Evolutionary conservation across 192 early-diverging fungal species (phyloP), one percentile per base, ranked within the genome.

Genomic region (Hyaloraphidium curvatum): DNA sequence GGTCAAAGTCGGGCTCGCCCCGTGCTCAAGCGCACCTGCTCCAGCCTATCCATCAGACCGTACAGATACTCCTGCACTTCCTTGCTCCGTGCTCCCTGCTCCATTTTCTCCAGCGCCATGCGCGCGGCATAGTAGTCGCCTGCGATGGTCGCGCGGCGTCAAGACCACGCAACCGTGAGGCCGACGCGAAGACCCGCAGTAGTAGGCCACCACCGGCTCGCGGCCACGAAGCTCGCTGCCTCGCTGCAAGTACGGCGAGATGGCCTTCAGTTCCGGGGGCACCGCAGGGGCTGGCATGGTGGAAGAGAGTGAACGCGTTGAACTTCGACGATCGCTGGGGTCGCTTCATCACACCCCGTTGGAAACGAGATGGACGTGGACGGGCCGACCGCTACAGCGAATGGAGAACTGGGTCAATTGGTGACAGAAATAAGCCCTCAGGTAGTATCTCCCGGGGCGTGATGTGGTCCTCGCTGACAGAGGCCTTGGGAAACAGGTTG

Each of bases 181-280:
- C 22, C 4, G 1, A 59, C n/a, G n/a, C n/a, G n/a, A n/a, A n/a
- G n/a, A 65, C 56, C 64, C 74, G 89, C 94, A 84, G 61, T 89
- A 98, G 59, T 98, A 98, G 1, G 94, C 70, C 2, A 95, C 75
- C 2, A 94, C 64, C 7, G 94, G 90, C 39, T 98, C 91, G 30
- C 78, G 73, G 9, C 71, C 61, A 22, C 67, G 57, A 4, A 94
- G 67, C 62, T 98, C 91, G 7, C 77, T 72, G 0, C 78, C 78
- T 16, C 91, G 75, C 61, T 90, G 87, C 31, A 98, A 63, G 64
- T 73, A 94, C 1, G 83, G 77, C 4, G 63, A 60, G 26, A 97
- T 76, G 55, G 50, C 52, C 56, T 73, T 73, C 54, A 73, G 58
- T 30, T 69, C 61, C n/a, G n/a, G n/a, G n/a, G n/a, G n/a, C n/a